These are phyloP conservation scores for Globisporangium carolinianum DNA, from an alignment of 352 stramenopile genomes.

Conservation along the genomic window DNA sequence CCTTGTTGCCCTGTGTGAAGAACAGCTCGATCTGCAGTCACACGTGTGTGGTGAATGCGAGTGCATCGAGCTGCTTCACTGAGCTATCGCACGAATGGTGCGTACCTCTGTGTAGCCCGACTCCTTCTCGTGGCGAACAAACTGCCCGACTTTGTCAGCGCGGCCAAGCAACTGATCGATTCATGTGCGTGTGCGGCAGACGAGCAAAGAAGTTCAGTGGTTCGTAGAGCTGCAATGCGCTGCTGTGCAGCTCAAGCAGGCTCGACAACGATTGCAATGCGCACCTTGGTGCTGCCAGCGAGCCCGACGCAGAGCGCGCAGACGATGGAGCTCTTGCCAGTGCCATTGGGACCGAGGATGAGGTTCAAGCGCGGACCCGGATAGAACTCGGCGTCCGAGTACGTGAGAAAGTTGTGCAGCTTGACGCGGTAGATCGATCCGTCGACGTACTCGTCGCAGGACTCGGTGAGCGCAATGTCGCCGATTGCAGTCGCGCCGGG, in stretches of 20 bases:
- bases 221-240: too few species aligned
- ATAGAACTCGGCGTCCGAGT: slow-evolving; percentile 86
- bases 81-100: too few species aligned
- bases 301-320: slow-evolving; percentile 97
- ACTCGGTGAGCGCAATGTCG: slow-evolving; percentile 17
- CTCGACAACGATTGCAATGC: neutral
- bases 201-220: too few species aligned
- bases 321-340: slow-evolving; percentile 92
- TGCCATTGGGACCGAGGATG: slow-evolving; percentile 97
- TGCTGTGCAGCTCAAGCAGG: too few species aligned
- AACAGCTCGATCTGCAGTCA: slow-evolving; percentile 90
- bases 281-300: slow-evolving; percentile 89
- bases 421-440: slow-evolving; percentile 87
- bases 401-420: slow-evolving; percentile 94
- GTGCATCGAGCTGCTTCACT: neutral
- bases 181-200: too few species aligned
- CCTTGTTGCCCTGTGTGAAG: slow-evolving; percentile 60
- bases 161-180: slow-evolving; percentile 82
- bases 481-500: slow-evolving; percentile 13
- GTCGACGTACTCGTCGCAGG: slow-evolving; percentile 74
- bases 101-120: slow-evolving; percentile 71
- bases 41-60: neutral
- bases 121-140: slow-evolving; percentile 84
- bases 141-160: slow-evolving; percentile 90
- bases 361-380: slow-evolving; percentile 95